Percentiles rank a stretch among this genome's conserved stretches.
These are phyloP conservation scores for Pseudopyrenochaeta lycopersici DNA, from an alignment of 2,329 filamentous ascomycete genomes.

Conservation along the genomic window DNA sequence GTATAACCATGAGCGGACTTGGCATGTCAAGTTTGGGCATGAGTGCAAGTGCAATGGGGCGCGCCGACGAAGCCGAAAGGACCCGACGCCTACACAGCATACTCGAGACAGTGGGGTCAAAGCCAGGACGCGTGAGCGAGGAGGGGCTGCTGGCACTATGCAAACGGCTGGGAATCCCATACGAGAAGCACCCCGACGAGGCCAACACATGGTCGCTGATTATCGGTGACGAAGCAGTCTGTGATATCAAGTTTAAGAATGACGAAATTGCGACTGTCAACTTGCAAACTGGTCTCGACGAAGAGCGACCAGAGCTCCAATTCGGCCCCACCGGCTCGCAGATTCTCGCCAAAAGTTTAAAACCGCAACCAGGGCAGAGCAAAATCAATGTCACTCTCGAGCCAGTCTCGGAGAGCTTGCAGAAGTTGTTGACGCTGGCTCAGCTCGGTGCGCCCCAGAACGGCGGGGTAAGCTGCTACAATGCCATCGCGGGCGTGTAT, in stretches of 20 bases:
- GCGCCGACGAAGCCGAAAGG: slow-evolving; percentile 63
- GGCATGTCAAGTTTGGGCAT: slow-evolving; percentile 52
- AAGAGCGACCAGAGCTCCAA: slow-evolving; percentile 63
- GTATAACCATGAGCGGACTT: slow-evolving; percentile 52
- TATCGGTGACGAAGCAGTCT: slow-evolving; percentile 45
- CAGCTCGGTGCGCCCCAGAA: slow-evolving; percentile 72
- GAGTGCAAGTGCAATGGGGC: slow-evolving; percentile 48
- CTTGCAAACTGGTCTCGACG: slow-evolving; percentile 69
- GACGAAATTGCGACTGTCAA: slow-evolving; percentile 64
- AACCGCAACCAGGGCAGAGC: slow-evolving; percentile 66
- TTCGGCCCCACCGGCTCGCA: slow-evolving; percentile 63
- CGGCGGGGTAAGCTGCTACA: slow-evolving; percentile 73
- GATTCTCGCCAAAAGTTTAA: slow-evolving; percentile 73
- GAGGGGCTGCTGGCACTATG: slow-evolving; percentile 77
- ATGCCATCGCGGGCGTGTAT: slow-evolving; percentile 78
- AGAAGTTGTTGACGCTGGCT: slow-evolving; percentile 74
- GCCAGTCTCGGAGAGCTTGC: slow-evolving; percentile 75
- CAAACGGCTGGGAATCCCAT: slow-evolving; percentile 70
- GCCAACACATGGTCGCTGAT: slow-evolving; percentile 43
- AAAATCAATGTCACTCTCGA: slow-evolving; percentile 76
- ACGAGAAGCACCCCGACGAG: slow-evolving; percentile 35
- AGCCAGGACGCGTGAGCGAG: slow-evolving; percentile 76
- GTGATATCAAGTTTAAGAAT: slow-evolving; percentile 40
- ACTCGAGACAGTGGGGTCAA: slow-evolving; percentile 72
- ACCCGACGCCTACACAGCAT: slow-evolving; percentile 65